phyloP scores from a whole-genome alignment of 2,329 filamentous ascomycete species.

The Talaromyces piceae region DNA sequence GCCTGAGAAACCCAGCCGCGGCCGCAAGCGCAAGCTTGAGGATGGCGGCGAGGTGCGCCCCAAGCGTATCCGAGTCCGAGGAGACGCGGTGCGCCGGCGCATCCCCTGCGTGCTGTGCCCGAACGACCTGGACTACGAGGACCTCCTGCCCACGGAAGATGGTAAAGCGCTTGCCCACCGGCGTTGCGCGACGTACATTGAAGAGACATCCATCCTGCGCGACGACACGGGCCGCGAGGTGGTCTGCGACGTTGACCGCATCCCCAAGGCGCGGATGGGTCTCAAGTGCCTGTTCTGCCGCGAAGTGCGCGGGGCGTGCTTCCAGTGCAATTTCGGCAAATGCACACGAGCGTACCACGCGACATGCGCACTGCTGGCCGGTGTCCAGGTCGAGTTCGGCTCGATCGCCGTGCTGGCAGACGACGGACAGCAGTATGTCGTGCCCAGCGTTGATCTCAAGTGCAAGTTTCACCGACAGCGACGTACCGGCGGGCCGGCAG shows the following conservation, averaged over 20 bases:
- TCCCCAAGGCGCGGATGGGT: constrained; percentile 79
- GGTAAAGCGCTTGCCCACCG: constrained; percentile 74
- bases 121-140: constrained; percentile 74
- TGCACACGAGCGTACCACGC: constrained; percentile 91
- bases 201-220: constrained; percentile 78
- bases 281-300: constrained; percentile 94
- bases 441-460: constrained; percentile 85
- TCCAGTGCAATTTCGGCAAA: constrained; percentile 93
- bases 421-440: constrained; percentile 85
- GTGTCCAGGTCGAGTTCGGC: constrained; percentile 83
- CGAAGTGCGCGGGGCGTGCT: constrained; percentile 89
- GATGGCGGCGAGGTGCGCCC: constrained; percentile 51
- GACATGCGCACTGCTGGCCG: constrained; percentile 85
- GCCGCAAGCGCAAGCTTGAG: constrained; percentile 63
- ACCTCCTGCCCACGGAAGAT: constrained; percentile 80
- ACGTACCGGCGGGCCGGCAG: constrained; percentile 67
- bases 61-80: constrained; percentile 70
- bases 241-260: constrained; percentile 69
- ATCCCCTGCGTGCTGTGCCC: constrained; percentile 88
- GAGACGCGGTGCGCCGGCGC: constrained; percentile 58
- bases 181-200: constrained; percentile 81
- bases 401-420: constrained; percentile 80
- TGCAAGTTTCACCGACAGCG: constrained; percentile 91
- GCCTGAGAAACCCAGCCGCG: constrained; percentile 47
- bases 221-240: constrained; percentile 62